Evolutionary conservation across 192 early-diverging fungal species (phyloP).

Genomic region (Podila clonocystis): DNA sequence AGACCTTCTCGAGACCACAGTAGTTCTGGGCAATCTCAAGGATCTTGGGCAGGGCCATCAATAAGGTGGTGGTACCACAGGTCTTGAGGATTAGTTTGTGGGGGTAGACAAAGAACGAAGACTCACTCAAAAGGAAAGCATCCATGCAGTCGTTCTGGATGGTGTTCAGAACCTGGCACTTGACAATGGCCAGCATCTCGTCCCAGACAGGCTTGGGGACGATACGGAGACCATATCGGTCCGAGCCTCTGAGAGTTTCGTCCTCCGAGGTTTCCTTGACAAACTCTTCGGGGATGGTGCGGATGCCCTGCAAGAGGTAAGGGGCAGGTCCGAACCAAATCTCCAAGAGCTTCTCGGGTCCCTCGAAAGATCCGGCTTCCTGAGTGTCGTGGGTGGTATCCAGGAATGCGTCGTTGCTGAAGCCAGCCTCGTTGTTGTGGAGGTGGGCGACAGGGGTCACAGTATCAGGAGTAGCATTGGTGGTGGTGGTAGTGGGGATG

Average conservation of each 20-base stretch:
- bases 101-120: constrained; percentile 97
- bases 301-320: constrained; percentile 47
- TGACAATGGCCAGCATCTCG: constrained; percentile 92
- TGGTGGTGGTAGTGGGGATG: constrained; percentile 2
- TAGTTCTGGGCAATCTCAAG: constrained; percentile 80
- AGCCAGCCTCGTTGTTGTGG: constrained; percentile 42
- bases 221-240: constrained; percentile 72
- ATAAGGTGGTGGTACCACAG: constrained; percentile 95
- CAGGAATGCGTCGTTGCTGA: constrained; percentile 42
- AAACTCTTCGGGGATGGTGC: constrained; percentile 18
- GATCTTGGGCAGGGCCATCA: constrained; percentile 88
- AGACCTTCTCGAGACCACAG: constrained; percentile 72
- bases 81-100: constrained; percentile 97
- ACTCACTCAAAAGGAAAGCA: constrained; percentile 96
- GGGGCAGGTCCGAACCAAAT: constrained; percentile 88
- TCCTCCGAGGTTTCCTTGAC: constrained; percentile 36
- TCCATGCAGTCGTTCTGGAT: constrained; percentile 85
- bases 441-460: constrained; percentile 12
- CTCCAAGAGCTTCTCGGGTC: constrained; percentile 98
- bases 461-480: constrained; percentile 6
- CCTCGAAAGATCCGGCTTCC: constrained; percentile 80
- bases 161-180: constrained; percentile 91
- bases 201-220: constrained; percentile 87
- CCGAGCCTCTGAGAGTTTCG: constrained; percentile 43
- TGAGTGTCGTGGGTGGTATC: constrained; percentile 47